Percentiles rank a stretch among this genome's conserved stretches.
phyloP scores from a whole-genome alignment of 176 grass and related monocot genomes.

The Pontederia crassipes region DNA sequence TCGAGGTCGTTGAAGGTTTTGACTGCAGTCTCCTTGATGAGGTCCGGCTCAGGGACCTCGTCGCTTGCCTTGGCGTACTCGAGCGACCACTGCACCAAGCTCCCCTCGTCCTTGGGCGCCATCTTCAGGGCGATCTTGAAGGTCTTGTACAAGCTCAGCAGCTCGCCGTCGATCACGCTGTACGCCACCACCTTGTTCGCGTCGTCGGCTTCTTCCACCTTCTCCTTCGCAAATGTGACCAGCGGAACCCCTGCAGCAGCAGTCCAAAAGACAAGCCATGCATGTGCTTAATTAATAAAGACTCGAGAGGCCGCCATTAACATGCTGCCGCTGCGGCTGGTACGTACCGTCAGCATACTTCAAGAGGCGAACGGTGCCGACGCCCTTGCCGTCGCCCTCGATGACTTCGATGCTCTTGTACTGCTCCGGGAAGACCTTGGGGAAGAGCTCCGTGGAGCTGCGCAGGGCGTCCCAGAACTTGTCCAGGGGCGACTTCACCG shows the following conservation, averaged over 20 bases:
- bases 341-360: slow-evolving; percentile 51
- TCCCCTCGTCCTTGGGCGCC: slow-evolving; percentile 21
- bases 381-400: slow-evolving; percentile 73
- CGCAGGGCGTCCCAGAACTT: slow-evolving; percentile 69
- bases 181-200: slow-evolving; percentile 62
- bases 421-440: slow-evolving; percentile 81
- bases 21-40: slow-evolving; percentile 51
- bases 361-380: slow-evolving; percentile 65
- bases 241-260: slow-evolving; percentile 53
- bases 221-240: slow-evolving; percentile 78
- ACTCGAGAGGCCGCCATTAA: not conserved
- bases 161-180: slow-evolving; percentile 78
- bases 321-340: not conserved
- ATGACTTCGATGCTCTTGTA: slow-evolving; percentile 85
- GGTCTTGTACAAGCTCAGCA: slow-evolving; percentile 51
- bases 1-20: slow-evolving; percentile 73
- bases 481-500: slow-evolving; percentile 58
- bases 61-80: slow-evolving; percentile 58
- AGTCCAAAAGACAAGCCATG: not conserved
- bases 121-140: slow-evolving; percentile 57
- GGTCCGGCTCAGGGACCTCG: slow-evolving; percentile 52
- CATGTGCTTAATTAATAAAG: not conserved
- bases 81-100: slow-evolving; percentile 51
- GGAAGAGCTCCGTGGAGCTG: slow-evolving; percentile 61
- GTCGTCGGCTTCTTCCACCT: slow-evolving; percentile 53